phyloP scores from a whole-genome alignment of 2,329 filamentous ascomycete species.

The Clarireedia monteithiana region DNA sequence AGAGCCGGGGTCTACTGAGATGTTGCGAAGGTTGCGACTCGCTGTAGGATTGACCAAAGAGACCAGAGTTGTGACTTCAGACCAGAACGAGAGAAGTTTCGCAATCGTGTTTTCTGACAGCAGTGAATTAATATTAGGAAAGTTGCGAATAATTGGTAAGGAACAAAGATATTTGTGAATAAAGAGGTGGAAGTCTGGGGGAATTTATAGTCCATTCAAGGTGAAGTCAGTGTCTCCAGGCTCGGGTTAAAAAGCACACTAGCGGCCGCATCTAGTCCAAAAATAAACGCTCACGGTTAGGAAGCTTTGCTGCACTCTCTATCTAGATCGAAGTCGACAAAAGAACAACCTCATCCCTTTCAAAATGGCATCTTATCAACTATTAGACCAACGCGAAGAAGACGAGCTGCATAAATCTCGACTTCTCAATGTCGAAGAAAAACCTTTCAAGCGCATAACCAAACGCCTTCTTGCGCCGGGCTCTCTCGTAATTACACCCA shows the following conservation, averaged over 20 bases:
- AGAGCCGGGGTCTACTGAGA: no score
- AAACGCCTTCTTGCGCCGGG: slow-evolving; percentile 68
- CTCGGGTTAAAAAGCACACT: neutral
- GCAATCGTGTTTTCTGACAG: no score
- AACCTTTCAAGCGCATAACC: slow-evolving; percentile 82
- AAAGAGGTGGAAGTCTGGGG: no score
- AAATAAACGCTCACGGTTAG: neutral
- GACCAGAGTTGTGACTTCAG: neutral
- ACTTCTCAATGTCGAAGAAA: slow-evolving; percentile 84
- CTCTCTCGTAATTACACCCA: slow-evolving; percentile 50
- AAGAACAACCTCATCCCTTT: neutral
- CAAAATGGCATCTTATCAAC: slow-evolving; percentile 49
- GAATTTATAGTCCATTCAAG: no score
- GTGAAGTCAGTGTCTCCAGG: no score
- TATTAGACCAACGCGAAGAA: slow-evolving; percentile 69
- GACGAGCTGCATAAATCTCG: slow-evolving; percentile 81
- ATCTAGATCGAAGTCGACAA: neutral
- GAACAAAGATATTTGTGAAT: neutral
- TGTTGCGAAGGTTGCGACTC: no score
- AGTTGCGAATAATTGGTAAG: neutral
- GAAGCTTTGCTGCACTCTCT: no score
- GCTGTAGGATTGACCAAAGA: neutral
- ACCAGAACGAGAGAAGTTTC: neutral
- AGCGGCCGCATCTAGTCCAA: slow-evolving; percentile 2
- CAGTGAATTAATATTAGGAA: no score